phyloP scores from a whole-genome alignment of 192 early-diverging fungal genomes.

The Dissophora ornata region DNA sequence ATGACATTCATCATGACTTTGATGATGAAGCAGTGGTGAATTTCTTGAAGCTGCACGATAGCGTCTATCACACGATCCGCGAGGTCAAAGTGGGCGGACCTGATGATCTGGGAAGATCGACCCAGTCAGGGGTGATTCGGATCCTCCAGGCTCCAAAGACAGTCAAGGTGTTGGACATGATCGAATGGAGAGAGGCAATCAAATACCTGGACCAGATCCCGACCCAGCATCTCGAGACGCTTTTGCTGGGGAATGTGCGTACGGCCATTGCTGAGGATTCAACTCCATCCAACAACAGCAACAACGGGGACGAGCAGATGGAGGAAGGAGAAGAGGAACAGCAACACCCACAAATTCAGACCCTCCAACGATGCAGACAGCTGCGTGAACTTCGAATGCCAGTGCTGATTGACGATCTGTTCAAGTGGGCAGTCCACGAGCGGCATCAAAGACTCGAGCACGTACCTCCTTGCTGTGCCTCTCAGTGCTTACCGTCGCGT shows the following conservation, averaged over 20 bases:
- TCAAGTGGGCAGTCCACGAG: conserved; percentile 39
- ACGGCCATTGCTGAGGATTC: conserved; percentile 1
- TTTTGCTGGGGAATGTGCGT: conserved; percentile 37
- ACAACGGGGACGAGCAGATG: background rate
- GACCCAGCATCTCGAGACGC: conserved; percentile 27
- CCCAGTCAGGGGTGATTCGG: conserved; percentile 18
- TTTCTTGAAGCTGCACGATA: conserved; percentile 26
- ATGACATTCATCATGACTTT: conserved; percentile 29
- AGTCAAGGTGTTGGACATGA: conserved; percentile 40
- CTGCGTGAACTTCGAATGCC: conserved; percentile 40
- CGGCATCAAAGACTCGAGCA: conserved; percentile 1
- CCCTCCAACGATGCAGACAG: conserved; percentile 20
- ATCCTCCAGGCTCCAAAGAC: conserved; percentile 16
- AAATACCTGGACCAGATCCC: conserved; percentile 38
- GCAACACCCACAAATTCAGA: conserved; percentile 31
- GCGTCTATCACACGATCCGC: conserved; percentile 21
- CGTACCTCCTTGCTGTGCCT: background rate
- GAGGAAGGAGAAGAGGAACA: conserved; percentile 2
- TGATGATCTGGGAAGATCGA: conserved; percentile 22
- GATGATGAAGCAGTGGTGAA: conserved; percentile 32
- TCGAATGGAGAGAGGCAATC: conserved; percentile 42
- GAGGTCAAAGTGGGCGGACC: conserved; percentile 47
- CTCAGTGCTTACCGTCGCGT: background rate
- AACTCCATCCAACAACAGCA: background rate
- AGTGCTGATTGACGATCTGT: conserved; percentile 26